A percentile compares a stretch with the other conserved stretches of the same genome.
Conservation (phyloP, 192 early-diverging fungal species). For the Coemansia interrupta region DNA sequence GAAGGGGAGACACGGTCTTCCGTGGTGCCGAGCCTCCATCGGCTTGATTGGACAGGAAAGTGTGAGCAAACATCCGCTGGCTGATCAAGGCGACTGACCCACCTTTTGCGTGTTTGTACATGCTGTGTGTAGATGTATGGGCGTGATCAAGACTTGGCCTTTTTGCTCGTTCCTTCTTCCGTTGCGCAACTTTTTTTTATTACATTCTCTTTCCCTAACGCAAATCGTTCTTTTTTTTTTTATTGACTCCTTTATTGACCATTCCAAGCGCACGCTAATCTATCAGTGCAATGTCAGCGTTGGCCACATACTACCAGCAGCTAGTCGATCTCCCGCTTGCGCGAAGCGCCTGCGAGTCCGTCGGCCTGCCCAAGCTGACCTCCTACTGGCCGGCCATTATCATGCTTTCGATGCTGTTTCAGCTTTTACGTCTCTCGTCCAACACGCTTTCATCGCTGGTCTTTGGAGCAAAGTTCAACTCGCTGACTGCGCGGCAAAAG, state of each 20-base stretch:
- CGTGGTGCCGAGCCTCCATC: too few relatives aligned
- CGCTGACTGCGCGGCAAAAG: constrained; percentile 55
- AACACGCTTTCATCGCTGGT: constrained; percentile 59
- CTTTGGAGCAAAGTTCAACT: constrained; percentile 66
- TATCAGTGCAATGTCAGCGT: constrained; percentile 24
- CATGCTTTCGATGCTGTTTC: constrained; percentile 52
- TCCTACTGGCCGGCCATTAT: constrained; percentile 66
- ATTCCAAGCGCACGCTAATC: not conserved
- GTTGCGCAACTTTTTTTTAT: not conserved
- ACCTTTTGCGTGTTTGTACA: too few relatives aligned
- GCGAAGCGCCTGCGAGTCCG: constrained; percentile 47
- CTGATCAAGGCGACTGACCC: too few relatives aligned
- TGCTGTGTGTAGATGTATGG: too few relatives aligned
- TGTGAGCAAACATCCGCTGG: too few relatives aligned
- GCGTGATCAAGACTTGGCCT: too few relatives aligned
- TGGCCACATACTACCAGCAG: constrained; percentile 33
- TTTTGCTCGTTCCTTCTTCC: too few relatives aligned
- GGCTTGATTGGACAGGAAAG: too few relatives aligned
- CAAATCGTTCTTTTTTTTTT: not conserved
- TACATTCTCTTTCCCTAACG: not conserved
- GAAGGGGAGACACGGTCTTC: too few relatives aligned
- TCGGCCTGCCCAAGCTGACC: constrained; percentile 57
- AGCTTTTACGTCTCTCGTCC: constrained; percentile 59
- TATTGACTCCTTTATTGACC: not conserved
- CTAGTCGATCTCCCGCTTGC: constrained; percentile 41